phyloP scores from a whole-genome alignment of 208 protist genomes.

The Trypanosoma brucei region DNA sequence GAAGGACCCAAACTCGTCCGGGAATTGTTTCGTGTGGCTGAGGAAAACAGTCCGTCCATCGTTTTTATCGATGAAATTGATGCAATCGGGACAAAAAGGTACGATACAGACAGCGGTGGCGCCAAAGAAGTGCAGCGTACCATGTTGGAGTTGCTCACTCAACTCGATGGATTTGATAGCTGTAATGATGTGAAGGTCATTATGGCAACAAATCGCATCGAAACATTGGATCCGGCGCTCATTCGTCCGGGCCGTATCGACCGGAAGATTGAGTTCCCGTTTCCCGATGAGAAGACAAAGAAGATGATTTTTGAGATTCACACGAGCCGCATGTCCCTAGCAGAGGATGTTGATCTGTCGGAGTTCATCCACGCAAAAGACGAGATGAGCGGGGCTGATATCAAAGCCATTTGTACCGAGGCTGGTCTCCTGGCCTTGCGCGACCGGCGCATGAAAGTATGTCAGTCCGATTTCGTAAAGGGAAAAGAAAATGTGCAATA shows the following conservation, averaged over 20 bases:
- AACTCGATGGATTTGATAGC: slow-evolving; percentile 99
- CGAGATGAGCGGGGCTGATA: slow-evolving; percentile 99
- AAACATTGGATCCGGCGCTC: slow-evolving; percentile 99
- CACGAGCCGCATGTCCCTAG: slow-evolving; percentile 98
- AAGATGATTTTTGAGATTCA: slow-evolving; percentile 99
- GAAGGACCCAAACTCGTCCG: slow-evolving; percentile 99
- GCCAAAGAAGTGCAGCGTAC: slow-evolving; percentile 99
- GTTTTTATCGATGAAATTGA: slow-evolving; percentile 99
- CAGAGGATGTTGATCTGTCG: slow-evolving; percentile 98
- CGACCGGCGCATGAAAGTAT: slow-evolving; percentile 99
- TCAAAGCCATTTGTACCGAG: slow-evolving; percentile 99
- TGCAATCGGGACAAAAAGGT: slow-evolving; percentile 99
- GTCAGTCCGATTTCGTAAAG: slow-evolving; percentile 98
- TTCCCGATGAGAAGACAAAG: slow-evolving; percentile 99
- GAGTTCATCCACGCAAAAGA: slow-evolving; percentile 99
- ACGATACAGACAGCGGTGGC: slow-evolving; percentile 97
- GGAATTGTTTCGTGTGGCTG: slow-evolving; percentile 99
- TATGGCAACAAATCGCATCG: slow-evolving; percentile 99
- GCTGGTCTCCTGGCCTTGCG: slow-evolving; percentile 99
- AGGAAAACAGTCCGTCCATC: slow-evolving; percentile 98
- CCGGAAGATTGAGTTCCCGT: slow-evolving; percentile 99
- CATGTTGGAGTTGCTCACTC: slow-evolving; percentile 99
- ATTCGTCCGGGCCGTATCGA: slow-evolving; percentile 99
- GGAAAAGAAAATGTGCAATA: slow-evolving; percentile 99
- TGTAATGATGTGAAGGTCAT: slow-evolving; percentile 99